Evolutionary conservation across 1,139 yeast genomes (phyloP).

Genomic region (Saccharomyces pastorianus): DNA sequence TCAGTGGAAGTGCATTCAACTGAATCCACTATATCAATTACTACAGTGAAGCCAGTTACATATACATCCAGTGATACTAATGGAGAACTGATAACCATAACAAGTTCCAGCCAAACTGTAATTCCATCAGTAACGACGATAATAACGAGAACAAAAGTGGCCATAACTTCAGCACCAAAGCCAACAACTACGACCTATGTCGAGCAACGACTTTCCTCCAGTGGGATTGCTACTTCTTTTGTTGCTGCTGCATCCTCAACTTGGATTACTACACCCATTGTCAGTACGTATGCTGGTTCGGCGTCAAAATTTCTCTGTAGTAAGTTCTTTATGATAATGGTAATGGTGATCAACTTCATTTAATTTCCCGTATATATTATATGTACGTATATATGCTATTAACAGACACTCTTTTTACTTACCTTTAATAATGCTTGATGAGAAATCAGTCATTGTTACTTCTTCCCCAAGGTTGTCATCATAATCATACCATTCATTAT

Average conservation of each 20-base stretch:
- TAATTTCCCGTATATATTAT: background rate
- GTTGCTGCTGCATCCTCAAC: conserved; percentile 3
- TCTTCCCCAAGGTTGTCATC: conserved; percentile 79
- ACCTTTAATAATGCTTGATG: conserved; percentile 45
- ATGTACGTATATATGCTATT: background rate
- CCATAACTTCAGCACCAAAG: conserved; percentile 5
- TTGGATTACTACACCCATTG: conserved; percentile 1
- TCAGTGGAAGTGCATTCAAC: conserved; percentile 3
- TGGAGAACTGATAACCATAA: conserved; percentile 8
- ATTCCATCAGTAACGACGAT: conserved; percentile 8
- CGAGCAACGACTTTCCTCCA: background rate
- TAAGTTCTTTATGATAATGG: background rate
- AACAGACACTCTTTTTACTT: conserved; percentile 11
- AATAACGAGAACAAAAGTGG: conserved; percentile 6
- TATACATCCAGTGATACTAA: conserved; percentile 7
- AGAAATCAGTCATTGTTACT: conserved; percentile 68
- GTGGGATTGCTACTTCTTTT: background rate
- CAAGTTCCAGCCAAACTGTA: conserved; percentile 8
- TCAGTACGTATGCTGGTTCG: conserved; percentile 6
- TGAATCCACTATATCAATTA: conserved; percentile 10
- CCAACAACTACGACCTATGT: conserved; percentile 3
- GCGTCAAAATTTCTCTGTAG: background rate
- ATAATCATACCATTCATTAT: conserved; percentile 91
- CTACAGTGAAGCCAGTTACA: conserved; percentile 10
- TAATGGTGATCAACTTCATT: background rate